Conservation (phyloP, 2,329 filamentous ascomycete species). For the Cordyceps javanica region DNA sequence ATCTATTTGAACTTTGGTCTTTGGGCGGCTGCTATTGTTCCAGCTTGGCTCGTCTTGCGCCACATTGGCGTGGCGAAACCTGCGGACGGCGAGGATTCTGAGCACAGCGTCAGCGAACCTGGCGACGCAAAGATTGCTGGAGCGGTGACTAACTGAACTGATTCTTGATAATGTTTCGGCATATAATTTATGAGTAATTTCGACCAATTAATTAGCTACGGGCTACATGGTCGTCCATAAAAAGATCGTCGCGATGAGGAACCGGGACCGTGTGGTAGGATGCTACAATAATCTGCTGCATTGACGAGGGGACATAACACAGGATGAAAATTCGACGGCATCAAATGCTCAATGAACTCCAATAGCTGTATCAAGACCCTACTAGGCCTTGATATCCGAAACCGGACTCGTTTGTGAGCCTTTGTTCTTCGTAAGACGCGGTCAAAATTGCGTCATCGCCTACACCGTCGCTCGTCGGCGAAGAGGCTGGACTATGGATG, state of each 20-base stretch:
- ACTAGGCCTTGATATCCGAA: background rate
- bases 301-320: no score
- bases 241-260: no score
- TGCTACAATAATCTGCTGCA: no score
- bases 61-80: conserved; percentile 39
- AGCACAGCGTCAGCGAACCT: background rate
- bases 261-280: no score
- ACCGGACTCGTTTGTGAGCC: background rate
- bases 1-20: conserved; percentile 66
- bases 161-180: background rate
- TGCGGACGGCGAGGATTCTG: background rate
- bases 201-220: no score
- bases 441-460: background rate
- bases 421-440: background rate
- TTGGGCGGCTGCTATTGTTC: conserved; percentile 57
- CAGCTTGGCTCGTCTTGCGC: conserved; percentile 61
- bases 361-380: background rate
- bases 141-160: background rate
- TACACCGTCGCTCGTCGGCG: background rate
- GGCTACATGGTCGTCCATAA: no score
- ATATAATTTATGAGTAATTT: no score
- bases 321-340: no score
- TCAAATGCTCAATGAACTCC: no score
- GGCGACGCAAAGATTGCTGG: background rate
- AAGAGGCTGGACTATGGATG: background rate